These are phyloP conservation scores for Colletotrichum agaves DNA, from an alignment of 2,329 filamentous ascomycete genomes.

Conservation along the genomic window DNA sequence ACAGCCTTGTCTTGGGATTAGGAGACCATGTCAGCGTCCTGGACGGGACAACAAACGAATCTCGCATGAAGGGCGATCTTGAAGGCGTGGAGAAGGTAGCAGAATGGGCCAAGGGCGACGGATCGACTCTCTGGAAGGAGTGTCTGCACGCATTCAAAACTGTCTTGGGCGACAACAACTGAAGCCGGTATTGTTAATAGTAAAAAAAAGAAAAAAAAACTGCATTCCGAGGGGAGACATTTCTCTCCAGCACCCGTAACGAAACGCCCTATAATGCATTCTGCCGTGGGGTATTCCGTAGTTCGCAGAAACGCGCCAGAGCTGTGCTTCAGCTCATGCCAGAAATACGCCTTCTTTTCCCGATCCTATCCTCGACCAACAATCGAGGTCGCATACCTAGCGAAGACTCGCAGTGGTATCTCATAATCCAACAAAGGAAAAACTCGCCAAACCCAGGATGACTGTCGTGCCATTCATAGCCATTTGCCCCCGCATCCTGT, in stretches of 20 bases:
- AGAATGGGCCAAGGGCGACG: slow-evolving; percentile 56
- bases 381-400: not conserved
- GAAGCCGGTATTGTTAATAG: not conserved
- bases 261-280: slow-evolving; percentile 34
- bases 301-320: not conserved
- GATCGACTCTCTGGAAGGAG: slow-evolving; percentile 58
- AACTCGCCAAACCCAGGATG: not conserved
- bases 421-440: slow-evolving; percentile 24
- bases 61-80: slow-evolving; percentile 62
- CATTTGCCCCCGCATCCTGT: slow-evolving; percentile 1
- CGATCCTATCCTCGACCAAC: not conserved
- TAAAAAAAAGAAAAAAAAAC: slow-evolving; percentile 2
- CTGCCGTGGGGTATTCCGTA: slow-evolving; percentile 28
- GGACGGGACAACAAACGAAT: slow-evolving; percentile 57
- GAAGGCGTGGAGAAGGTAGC: slow-evolving; percentile 54
- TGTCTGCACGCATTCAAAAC: slow-evolving; percentile 60
- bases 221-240: slow-evolving; percentile 2
- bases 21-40: slow-evolving; percentile 52
- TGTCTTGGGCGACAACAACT: slow-evolving; percentile 12
- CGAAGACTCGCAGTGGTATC: slow-evolving; percentile 33
- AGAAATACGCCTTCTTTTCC: slow-evolving; percentile 3
- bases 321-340: not conserved
- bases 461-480: not conserved
- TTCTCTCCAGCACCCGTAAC: not conserved
- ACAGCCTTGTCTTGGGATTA: slow-evolving; percentile 60